Evolutionary conservation across 805 yeast genomes (phyloP), one percentile per base, ranked within the genome.

Genomic region (Kodamaea lidongshanica): DNA sequence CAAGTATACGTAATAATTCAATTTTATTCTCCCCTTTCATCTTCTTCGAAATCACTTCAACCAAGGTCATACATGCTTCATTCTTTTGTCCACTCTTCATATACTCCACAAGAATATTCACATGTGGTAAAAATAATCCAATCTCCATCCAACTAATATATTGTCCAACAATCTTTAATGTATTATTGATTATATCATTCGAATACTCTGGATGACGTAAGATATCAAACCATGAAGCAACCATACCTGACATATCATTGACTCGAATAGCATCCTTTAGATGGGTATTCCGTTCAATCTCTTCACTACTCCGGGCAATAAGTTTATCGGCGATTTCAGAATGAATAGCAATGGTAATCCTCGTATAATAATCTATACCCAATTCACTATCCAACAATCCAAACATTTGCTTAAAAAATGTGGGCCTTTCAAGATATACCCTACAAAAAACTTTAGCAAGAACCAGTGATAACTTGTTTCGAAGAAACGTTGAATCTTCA

Each of bases 61-160:
- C 51, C 19, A 79, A 55, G 1, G 84, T 68, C 22, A 50, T 54
- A 13, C 79, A 69, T 17, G 94, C 79, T 16, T 75, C 65, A 30
- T 72, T 62, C 35, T 79, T 72, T 30, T 74, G 72, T 13, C 54
- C 56, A 4, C 56, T 54, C 32, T 65, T 67, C 39, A 86, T 63
- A 46, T 70, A 78, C 60, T 42, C 72, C 77, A 26, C 28, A 12
- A 21, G 19, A 17, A 32, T 32, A 6, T 27, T 16, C 13, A 72
- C 72, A 19, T 71, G 67, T 28, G 74, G 74, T 17, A 87, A 67
- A 32, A 89, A 74, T 43, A 85, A 63, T 32, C 78, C 65, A 38
- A 88, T 77, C 51, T 85, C 94, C 52, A 88, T 85, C 98, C 99
- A 92, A 14, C 88, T 78, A 14, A 87, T 82, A 70, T 82, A 92